Percentiles rank a stretch among this genome's conserved stretches.
phyloP scores from a whole-genome alignment of 306 rosid species.

The Cucurbita pepo region DNA sequence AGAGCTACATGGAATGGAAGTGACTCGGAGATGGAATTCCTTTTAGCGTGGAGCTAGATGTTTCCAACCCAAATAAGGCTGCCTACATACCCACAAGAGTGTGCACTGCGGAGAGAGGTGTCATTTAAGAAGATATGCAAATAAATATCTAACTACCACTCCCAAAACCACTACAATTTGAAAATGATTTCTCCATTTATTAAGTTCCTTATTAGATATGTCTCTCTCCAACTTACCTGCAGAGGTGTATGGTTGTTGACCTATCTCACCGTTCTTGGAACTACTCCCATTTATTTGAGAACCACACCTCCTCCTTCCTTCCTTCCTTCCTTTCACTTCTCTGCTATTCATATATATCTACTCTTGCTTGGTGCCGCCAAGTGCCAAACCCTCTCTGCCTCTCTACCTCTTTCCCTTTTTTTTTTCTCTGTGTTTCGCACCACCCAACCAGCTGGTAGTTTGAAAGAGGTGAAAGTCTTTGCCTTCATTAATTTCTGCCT shows the following conservation, averaged over 20 bases:
- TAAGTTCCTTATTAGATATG: neutral
- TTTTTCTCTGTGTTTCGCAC: neutral
- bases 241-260: conserved; percentile 27
- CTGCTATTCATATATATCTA: neutral
- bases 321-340: conserved; percentile 15
- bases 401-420: neutral
- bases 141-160: neutral
- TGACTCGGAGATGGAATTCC: neutral
- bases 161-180: neutral
- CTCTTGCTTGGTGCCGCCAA: neutral
- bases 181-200: neutral
- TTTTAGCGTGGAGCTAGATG: neutral
- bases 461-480: neutral
- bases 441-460: neutral
- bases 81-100: neutral
- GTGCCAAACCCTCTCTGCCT: neutral
- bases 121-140: neutral
- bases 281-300: conserved; percentile 26
- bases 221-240: neutral
- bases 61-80: neutral
- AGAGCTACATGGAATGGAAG: neutral
- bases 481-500: neutral
- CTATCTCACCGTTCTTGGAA: conserved; percentile 18
- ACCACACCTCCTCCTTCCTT: conserved; percentile 16
- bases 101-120: neutral